These are phyloP conservation scores for Penicillium sp. DNA, from an alignment of 2,329 filamentous ascomycete species.

Conservation along the genomic window DNA sequence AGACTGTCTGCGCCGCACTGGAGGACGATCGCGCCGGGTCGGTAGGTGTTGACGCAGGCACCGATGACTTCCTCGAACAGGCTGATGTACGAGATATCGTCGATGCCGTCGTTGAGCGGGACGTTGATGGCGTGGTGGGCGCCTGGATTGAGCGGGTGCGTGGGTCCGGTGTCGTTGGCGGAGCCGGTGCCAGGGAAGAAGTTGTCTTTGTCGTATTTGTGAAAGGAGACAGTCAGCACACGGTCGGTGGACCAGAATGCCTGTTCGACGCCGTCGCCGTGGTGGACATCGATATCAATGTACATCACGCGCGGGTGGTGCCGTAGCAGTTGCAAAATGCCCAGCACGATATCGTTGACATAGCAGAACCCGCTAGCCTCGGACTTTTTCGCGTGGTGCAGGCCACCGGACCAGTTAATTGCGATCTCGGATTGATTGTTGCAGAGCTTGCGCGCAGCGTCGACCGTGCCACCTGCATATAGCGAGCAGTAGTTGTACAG, in stretches of 20 bases:
- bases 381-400: conserved; percentile 92
- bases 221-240: conserved; percentile 89
- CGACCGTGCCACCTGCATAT: conserved; percentile 83
- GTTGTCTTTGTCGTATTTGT: conserved; percentile 80
- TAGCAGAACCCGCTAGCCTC: conserved; percentile 97
- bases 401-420: conserved; percentile 93
- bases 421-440: conserved; percentile 88
- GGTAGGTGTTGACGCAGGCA: conserved; percentile 72
- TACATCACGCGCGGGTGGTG: conserved; percentile 82
- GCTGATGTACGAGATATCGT: conserved; percentile 78
- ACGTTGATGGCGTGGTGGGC: conserved; percentile 89
- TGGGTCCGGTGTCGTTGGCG: conserved; percentile 76
- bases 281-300: conserved; percentile 90
- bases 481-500: conserved; percentile 93
- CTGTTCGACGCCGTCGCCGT: conserved; percentile 85
- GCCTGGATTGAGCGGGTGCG: conserved; percentile 76
- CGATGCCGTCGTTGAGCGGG: conserved; percentile 83
- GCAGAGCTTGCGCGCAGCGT: conserved; percentile 83
- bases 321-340: conserved; percentile 79
- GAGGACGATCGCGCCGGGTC: conserved; percentile 84
- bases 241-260: conserved; percentile 85
- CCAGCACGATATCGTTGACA: conserved; percentile 96
- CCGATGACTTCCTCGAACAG: conserved; percentile 80
- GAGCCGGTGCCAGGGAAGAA: conserved; percentile 93
- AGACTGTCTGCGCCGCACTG: conserved; percentile 95